phyloP scores from a whole-genome alignment of 495 filamentous ascomycete species.

The Xylaria sp. region DNA sequence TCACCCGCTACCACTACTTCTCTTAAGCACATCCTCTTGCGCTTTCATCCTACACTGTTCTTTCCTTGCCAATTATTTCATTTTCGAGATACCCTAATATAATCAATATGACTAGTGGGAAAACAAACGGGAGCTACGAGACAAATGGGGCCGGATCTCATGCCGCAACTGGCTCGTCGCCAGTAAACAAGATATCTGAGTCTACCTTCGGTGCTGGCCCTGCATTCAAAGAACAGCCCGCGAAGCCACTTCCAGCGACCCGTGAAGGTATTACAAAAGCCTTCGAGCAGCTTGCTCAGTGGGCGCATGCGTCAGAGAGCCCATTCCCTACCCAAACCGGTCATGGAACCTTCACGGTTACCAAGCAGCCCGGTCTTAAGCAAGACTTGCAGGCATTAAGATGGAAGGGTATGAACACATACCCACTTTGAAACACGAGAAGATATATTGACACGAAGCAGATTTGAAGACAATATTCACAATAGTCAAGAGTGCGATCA shows the following conservation, averaged over 20 bases:
- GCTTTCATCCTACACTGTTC: not conserved
- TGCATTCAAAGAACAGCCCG: constrained; percentile 31
- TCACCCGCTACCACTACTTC: too few species aligned
- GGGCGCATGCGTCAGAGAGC: constrained; percentile 68
- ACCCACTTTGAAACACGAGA: not conserved
- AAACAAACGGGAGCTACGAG: constrained; percentile 21
- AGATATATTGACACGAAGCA: constrained; percentile 28
- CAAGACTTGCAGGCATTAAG: constrained; percentile 67
- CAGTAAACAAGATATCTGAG: not conserved
- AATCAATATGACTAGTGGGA: constrained; percentile 28
- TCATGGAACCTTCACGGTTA: constrained; percentile 58
- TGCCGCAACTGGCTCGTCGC: constrained; percentile 12
- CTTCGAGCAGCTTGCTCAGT: constrained; percentile 67
- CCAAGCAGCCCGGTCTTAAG: constrained; percentile 60
- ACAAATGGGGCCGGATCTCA: constrained; percentile 28
- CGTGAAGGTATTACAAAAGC: constrained; percentile 53
- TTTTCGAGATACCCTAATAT: constrained; percentile 22
- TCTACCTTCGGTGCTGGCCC: constrained; percentile 21
- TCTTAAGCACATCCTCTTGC: too few species aligned
- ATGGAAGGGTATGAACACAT: constrained; percentile 41
- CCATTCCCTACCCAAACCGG: constrained; percentile 73
- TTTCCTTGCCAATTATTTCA: constrained; percentile 8
- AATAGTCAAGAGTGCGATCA: constrained; percentile 47
- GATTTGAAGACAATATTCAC: constrained; percentile 50
- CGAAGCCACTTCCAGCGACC: constrained; percentile 38